These are phyloP conservation scores for Pseudevernia furfuracea DNA, from an alignment of 495 filamentous ascomycete genomes.

Conservation along the genomic window DNA sequence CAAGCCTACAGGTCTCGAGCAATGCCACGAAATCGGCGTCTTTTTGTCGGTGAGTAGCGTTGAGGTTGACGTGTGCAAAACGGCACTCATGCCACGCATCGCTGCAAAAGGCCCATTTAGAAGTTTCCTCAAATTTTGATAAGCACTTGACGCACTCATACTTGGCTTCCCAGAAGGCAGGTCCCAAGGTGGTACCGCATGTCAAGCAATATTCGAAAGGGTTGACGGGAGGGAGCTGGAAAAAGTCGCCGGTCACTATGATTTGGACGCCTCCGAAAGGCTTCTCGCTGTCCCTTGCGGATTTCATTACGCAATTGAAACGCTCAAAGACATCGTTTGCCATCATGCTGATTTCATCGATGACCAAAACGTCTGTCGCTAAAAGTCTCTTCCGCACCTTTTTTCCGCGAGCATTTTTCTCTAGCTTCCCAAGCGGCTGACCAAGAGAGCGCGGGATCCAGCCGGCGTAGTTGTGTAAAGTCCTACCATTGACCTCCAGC, in stretches of 20 bases:
- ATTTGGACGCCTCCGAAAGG: slow-evolving; percentile 42
- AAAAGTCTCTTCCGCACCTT: slow-evolving; percentile 28
- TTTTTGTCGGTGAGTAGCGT: slow-evolving; percentile 46
- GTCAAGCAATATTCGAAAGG: slow-evolving; percentile 34
- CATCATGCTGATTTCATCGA: slow-evolving; percentile 46
- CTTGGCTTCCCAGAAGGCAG: slow-evolving; percentile 16
- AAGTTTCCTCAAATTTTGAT: slow-evolving; percentile 10
- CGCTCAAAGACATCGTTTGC: slow-evolving; percentile 49
- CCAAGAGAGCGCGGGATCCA: slow-evolving; percentile 38
- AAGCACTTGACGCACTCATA: slow-evolving; percentile 31
- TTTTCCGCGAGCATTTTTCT: slow-evolving; percentile 9
- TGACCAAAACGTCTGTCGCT: slow-evolving; percentile 37
- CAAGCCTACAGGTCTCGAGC: slow-evolving; percentile 45
- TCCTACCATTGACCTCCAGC: slow-evolving; percentile 45
- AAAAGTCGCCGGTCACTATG: slow-evolving; percentile 39
- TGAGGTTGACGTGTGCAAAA: slow-evolving; percentile 36
- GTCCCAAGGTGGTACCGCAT: slow-evolving; percentile 29
- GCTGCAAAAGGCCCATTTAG: slow-evolving; percentile 27
- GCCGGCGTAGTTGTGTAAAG: slow-evolving; percentile 48
- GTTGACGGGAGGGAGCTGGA: slow-evolving; percentile 39
- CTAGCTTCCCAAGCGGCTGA: slow-evolving; percentile 26
- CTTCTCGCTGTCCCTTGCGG: slow-evolving; percentile 23
- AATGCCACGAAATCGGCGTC: slow-evolving; percentile 43
- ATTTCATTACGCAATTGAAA: slow-evolving; percentile 45
- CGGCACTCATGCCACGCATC: slow-evolving; percentile 31